A percentile compares a stretch with the other conserved stretches of the same genome.
Conservation (phyloP, 1,139 yeast species). For the Nakaseomyces kungkrabaensis region DNA sequence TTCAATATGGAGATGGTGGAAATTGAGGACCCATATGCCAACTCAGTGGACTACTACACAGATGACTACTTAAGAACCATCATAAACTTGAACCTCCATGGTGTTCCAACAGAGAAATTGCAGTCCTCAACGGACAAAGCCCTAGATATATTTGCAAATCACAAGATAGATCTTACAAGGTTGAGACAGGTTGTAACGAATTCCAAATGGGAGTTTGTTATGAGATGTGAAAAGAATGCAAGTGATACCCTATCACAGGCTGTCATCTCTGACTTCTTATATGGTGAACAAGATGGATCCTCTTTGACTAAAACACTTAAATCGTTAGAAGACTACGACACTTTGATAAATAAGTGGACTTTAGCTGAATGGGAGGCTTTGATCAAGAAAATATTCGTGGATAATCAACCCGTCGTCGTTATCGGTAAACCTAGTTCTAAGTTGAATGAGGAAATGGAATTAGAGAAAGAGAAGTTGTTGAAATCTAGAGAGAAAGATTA, state of each 20-base stretch:
- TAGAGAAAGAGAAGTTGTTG: slow-evolving; percentile 41
- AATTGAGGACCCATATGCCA: slow-evolving; percentile 72
- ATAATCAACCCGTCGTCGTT: slow-evolving; percentile 62
- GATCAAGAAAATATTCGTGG: slow-evolving; percentile 44
- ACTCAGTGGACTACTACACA: slow-evolving; percentile 57
- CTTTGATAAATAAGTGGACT: slow-evolving; percentile 46
- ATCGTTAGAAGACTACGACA: slow-evolving; percentile 51
- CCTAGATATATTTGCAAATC: slow-evolving; percentile 42
- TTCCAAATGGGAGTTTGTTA: slow-evolving; percentile 51
- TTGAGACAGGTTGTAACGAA: slow-evolving; percentile 61
- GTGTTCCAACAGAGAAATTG: slow-evolving; percentile 66
- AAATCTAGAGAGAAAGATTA: slow-evolving; percentile 41
- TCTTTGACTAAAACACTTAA: slow-evolving; percentile 47
- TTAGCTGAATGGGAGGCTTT: slow-evolving; percentile 57
- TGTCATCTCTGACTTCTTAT: slow-evolving; percentile 71
- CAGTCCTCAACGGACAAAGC: slow-evolving; percentile 43
- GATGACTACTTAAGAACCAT: slow-evolving; percentile 59
- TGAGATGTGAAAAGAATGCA: slow-evolving; percentile 52
- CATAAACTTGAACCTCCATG: slow-evolving; percentile 49
- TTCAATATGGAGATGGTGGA: slow-evolving; percentile 66
- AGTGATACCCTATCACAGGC: slow-evolving; percentile 52
- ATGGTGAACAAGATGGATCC: slow-evolving; percentile 54
- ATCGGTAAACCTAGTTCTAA: slow-evolving; percentile 65
- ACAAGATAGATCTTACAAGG: slow-evolving; percentile 54
- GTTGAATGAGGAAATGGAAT: slow-evolving; percentile 45